Conservation (phyloP, 2,329 filamentous ascomycete species). For the Cercospora canescens region DNA sequence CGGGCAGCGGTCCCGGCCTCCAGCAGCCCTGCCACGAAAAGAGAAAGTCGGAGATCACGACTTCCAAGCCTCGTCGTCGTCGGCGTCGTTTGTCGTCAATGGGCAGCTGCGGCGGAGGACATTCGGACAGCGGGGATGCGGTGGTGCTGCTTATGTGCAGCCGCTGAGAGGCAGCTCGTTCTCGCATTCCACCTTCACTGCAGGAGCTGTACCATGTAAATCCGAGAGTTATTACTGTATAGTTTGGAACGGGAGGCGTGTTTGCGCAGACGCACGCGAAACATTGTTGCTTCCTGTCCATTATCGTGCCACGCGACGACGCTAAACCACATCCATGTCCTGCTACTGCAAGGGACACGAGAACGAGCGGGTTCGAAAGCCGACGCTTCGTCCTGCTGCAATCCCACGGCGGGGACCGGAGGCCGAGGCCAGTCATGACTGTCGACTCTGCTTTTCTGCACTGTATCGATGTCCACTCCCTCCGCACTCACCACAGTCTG, state of each 20-base stretch:
- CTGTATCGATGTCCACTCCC: neutral
- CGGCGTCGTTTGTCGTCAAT: too few species aligned
- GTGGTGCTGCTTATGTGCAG: neutral
- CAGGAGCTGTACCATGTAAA: neutral
- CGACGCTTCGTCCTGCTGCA: neutral
- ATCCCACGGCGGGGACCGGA: neutral
- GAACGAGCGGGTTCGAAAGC: constrained; percentile 3
- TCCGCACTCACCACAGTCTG: too few species aligned
- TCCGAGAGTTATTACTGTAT: too few species aligned
- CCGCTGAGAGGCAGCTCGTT: neutral
- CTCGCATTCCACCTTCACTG: neutral
- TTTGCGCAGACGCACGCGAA: constrained; percentile 3
- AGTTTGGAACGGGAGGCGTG: neutral
- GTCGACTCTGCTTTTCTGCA: neutral
- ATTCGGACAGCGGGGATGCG: neutral
- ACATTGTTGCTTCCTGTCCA: constrained; percentile 6
- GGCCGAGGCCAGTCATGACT: neutral
- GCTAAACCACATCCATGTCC: neutral
- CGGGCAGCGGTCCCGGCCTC: neutral
- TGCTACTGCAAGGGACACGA: constrained; percentile 5
- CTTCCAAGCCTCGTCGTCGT: neutral
- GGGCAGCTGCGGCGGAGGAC: too few species aligned
- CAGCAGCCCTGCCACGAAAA: neutral
- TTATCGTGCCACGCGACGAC: constrained; percentile 2
- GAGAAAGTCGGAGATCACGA: too few species aligned